phyloP scores from a whole-genome alignment of 495 filamentous ascomycete species.

The Sphaerosporella brunnea region DNA sequence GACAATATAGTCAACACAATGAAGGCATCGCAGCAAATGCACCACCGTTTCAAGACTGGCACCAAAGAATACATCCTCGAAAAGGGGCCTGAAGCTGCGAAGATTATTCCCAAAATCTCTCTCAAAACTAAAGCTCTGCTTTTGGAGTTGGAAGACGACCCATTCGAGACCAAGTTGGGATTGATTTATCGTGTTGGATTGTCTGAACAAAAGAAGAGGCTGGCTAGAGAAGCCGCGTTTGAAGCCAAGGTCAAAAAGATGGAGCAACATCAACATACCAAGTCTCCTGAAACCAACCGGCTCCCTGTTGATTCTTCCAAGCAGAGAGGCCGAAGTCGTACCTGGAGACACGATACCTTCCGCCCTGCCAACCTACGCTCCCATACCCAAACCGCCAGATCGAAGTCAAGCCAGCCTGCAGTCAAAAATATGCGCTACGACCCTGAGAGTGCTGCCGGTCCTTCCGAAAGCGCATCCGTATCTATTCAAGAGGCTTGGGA shows the following conservation, averaged over 20 bases:
- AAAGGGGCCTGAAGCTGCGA: conserved; percentile 67
- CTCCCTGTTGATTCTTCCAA: conserved; percentile 32
- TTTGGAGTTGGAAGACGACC: conserved; percentile 86
- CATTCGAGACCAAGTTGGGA: conserved; percentile 92
- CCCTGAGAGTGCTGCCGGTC: conserved; percentile 48
- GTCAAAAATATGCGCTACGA: conserved; percentile 55
- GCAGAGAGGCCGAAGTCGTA: conserved; percentile 24
- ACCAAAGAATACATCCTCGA: conserved; percentile 73
- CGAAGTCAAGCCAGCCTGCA: conserved; percentile 24
- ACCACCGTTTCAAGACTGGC: conserved; percentile 72
- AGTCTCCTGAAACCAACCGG: conserved; percentile 22
- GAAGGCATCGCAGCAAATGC: conserved; percentile 76
- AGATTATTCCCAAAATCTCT: conserved; percentile 66
- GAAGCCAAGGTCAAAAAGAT: conserved; percentile 71
- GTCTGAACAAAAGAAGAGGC: conserved; percentile 70
- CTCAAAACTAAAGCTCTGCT: conserved; percentile 62
- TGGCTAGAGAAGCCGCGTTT: conserved; percentile 82
- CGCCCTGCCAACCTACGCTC: conserved; percentile 21
- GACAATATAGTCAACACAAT: conserved; percentile 79
- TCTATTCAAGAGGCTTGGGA: conserved; percentile 55
- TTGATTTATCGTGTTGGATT: conserved; percentile 79
- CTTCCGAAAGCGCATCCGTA: conserved; percentile 52
- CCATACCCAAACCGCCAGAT: conserved; percentile 15
- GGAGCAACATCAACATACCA: conserved; percentile 43
- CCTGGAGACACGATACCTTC: conserved; percentile 17